Evolutionary conservation across 208 protist species (phyloP).

Genomic region (Willaertia magna): DNA sequence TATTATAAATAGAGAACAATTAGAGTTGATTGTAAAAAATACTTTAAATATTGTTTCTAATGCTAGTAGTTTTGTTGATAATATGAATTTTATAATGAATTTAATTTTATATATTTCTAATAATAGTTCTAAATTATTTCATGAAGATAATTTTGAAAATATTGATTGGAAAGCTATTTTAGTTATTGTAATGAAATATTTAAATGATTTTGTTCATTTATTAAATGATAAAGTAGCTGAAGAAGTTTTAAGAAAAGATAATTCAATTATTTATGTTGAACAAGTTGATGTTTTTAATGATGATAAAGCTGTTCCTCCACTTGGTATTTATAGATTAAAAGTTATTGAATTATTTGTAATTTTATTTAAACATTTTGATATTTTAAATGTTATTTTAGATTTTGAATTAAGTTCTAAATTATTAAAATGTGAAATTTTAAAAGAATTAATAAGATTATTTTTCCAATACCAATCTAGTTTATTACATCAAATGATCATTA

Average conservation of each 20-base stretch:
- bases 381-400: neutral
- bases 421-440: neutral
- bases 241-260: neutral
- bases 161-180: neutral
- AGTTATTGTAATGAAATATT: neutral
- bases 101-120: neutral
- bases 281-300: neutral
- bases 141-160: no score
- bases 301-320: neutral
- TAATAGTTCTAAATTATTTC: neutral
- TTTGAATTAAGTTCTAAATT: neutral
- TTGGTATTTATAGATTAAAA: neutral
- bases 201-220: neutral
- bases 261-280: neutral
- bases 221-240: neutral
- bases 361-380: neutral
- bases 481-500: neutral
- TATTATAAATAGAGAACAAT: neutral
- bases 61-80: neutral
- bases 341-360: neutral
- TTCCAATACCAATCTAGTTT: neutral
- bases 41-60: neutral
- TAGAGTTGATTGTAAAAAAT: neutral
- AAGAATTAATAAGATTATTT: neutral
- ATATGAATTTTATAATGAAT: slow-evolving; percentile 1